Evolutionary conservation across 2,329 filamentous ascomycete genomes (phyloP).

Genomic region (Epichloe amarillans): DNA sequence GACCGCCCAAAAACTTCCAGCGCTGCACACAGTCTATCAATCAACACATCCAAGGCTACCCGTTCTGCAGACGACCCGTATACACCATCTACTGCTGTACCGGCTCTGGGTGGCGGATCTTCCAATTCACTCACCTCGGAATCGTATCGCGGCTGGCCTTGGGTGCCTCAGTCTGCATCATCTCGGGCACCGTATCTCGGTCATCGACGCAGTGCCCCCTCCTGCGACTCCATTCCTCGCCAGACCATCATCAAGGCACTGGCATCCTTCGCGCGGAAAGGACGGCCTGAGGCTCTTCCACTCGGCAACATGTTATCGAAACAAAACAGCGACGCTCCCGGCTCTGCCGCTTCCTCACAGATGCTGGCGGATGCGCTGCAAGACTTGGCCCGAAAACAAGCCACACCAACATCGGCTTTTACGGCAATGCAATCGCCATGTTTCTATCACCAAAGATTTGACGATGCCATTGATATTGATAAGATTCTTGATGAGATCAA

Average conservation of each 20-base stretch:
- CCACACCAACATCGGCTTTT: conserved; percentile 30
- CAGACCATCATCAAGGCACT: conserved; percentile 77
- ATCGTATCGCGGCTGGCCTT: not conserved
- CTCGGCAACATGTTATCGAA: conserved; percentile 45
- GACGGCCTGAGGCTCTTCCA: conserved; percentile 49
- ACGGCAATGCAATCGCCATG: conserved; percentile 74
- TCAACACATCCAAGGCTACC: conserved; percentile 12
- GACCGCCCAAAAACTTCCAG: conserved; percentile 10
- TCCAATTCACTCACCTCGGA: conserved; percentile 1
- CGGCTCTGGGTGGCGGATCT: conserved; percentile 15
- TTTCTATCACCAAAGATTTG: conserved; percentile 95
- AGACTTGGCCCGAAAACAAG: conserved; percentile 33
- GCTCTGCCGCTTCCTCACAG: conserved; percentile 38
- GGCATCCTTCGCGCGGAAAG: conserved; percentile 49
- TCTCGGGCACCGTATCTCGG: conserved; percentile 9
- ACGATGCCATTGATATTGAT: conserved; percentile 88
- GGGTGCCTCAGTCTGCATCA: not conserved
- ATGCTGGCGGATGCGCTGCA: conserved; percentile 50
- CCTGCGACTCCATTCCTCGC: conserved; percentile 52
- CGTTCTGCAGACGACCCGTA: conserved; percentile 9
- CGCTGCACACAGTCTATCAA: conserved; percentile 8
- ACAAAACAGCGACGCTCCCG: conserved; percentile 24
- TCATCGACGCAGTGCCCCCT: conserved; percentile 36
- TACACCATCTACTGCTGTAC: conserved; percentile 12
- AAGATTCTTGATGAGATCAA: conserved; percentile 91